A percentile compares a stretch with the other conserved stretches of the same genome.
These are phyloP conservation scores for Erigeron canadensis DNA, from an alignment of 129 eudicot genomes.

Conservation along the genomic window DNA sequence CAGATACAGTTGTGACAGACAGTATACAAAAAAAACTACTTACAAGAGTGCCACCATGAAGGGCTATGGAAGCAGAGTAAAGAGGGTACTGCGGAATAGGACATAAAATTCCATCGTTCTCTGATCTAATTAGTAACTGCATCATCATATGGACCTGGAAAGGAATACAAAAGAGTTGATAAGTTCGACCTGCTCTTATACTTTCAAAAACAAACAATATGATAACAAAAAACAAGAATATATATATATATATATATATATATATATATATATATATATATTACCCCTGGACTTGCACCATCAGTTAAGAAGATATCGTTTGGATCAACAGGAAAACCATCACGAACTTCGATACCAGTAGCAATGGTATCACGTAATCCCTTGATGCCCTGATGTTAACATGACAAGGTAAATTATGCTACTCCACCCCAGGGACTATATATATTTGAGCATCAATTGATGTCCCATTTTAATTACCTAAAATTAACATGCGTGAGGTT, in stretches of 20 bases:
- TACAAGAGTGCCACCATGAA: constrained; percentile 99
- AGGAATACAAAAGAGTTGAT: neutral
- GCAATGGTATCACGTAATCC: constrained; percentile 90
- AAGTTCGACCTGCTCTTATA: neutral
- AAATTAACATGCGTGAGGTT: neutral
- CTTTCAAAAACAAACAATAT: neutral
- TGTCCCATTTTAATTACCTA: no score
- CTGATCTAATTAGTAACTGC: constrained; percentile 80
- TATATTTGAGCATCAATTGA: neutral
- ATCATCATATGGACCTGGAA: constrained; percentile 97
- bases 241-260: no score
- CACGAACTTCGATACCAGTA: constrained; percentile 95
- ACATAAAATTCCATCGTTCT: constrained; percentile 86
- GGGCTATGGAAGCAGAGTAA: constrained; percentile 95
- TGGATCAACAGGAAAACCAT: constrained; percentile 85
- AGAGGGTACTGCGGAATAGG: constrained; percentile 98
- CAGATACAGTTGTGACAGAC: neutral
- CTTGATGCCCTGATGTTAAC: constrained; percentile 60
- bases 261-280: no score
- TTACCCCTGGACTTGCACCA: constrained; percentile 96
- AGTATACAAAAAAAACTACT: constrained; percentile 10
- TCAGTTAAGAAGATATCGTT: constrained; percentile 91
- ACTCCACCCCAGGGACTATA: neutral
- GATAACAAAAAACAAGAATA: neutral
- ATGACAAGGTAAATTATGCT: neutral